Evolutionary conservation across 495 filamentous ascomycete species (phyloP).

Genomic region (Hypoxylon subgilvum): DNA sequence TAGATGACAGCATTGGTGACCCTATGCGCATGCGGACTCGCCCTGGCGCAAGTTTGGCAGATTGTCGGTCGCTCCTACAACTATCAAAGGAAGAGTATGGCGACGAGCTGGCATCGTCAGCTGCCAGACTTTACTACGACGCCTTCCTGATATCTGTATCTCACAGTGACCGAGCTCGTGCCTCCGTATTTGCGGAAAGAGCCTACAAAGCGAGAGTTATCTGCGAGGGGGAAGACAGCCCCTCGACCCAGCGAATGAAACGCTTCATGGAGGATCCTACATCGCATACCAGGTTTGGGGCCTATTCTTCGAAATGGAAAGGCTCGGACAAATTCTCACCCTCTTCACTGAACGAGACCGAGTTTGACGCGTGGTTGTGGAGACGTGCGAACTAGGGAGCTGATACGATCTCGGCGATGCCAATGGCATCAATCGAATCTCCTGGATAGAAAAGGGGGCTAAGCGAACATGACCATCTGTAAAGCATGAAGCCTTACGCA

Average conservation of each 20-base stretch:
- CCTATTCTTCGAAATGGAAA: constrained; percentile 45
- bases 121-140: constrained; percentile 50
- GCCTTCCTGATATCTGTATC: constrained; percentile 53
- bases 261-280: constrained; percentile 43
- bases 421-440: too few species aligned
- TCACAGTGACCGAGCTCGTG: constrained; percentile 53
- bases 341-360: constrained; percentile 37
- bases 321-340: constrained; percentile 38
- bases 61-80: constrained; percentile 37
- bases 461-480: too few species aligned
- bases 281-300: constrained; percentile 43
- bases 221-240: constrained; percentile 47
- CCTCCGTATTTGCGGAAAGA: constrained; percentile 53
- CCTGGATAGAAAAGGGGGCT: too few species aligned
- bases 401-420: too few species aligned
- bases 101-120: constrained; percentile 33
- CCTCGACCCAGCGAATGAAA: constrained; percentile 39
- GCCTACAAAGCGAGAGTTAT: constrained; percentile 42
- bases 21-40: constrained; percentile 22
- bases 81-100: constrained; percentile 43
- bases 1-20: constrained; percentile 45
- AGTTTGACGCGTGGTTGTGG: constrained; percentile 57
- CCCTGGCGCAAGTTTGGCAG: constrained; percentile 38
- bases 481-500: too few species aligned
- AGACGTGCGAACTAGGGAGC: constrained; percentile 21